Evolutionary conservation across 805 yeast genomes (phyloP).

Genomic region (Komagataella kurtzmanii): DNA sequence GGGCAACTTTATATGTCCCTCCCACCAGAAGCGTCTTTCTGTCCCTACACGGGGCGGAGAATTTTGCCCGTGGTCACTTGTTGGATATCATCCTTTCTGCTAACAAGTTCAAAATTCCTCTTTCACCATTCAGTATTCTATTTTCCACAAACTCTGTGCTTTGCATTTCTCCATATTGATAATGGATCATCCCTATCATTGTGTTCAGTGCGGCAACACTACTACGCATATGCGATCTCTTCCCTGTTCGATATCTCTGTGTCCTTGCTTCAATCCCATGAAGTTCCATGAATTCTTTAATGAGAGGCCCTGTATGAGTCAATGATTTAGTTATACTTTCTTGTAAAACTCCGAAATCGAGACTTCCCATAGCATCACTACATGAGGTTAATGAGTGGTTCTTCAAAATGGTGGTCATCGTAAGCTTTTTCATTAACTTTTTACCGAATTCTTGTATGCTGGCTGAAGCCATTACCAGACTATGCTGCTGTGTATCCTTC

Average conservation of each 20-base stretch:
- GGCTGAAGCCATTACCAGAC: background rate
- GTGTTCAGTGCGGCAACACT: constrained; percentile 6
- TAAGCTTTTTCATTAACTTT: background rate
- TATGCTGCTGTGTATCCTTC: background rate
- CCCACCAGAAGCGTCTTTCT: no score
- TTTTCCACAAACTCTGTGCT: constrained; percentile 12
- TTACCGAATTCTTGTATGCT: background rate
- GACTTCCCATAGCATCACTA: background rate
- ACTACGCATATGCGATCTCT: background rate
- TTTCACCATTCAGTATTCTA: constrained; percentile 10
- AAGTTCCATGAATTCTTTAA: background rate
- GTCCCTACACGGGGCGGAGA: background rate
- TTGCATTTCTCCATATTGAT: constrained; percentile 10
- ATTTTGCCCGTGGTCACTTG: background rate
- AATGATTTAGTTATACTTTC: background rate
- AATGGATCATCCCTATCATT: constrained; percentile 13
- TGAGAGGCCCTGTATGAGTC: background rate
- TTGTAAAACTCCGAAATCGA: constrained; percentile 1
- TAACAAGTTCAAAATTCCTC: background rate
- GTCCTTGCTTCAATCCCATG: background rate
- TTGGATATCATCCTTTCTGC: background rate
- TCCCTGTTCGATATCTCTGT: background rate
- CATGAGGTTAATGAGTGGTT: background rate
- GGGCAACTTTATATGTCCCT: no score
- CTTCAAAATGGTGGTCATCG: background rate